Base-by-base conservation (phyloP, 2,329 filamentous ascomycete species). In the Cladosporium sp. region DNA sequence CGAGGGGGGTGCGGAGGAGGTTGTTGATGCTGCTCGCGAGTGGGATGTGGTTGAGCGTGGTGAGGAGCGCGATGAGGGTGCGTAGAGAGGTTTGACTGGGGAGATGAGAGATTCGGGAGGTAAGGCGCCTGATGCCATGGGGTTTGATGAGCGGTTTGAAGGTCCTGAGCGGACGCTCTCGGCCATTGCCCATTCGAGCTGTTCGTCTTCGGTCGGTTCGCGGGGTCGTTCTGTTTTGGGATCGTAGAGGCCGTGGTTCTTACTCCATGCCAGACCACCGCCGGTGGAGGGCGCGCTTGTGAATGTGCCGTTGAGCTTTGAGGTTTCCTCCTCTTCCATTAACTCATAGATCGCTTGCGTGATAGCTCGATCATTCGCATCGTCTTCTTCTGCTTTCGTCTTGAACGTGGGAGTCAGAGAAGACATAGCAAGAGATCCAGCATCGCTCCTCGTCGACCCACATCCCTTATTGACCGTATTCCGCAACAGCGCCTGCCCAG, bases 351-450 rank as follows among this genome's bases (percentile, higher is more conserved):
- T 74, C 0, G 90, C 90, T 61, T 91, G 83, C 47, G 89, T 83
- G 53, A 95, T 95, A 4, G 91, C 91, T 19, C 80, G 77, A 50
- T 95, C 88, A 59, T 95, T 94, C 3, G 89, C 91, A 58, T 90
- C 85, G 49, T 95, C 89, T 65, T 94, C 87, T 57, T 94, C 88
- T 0, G 88, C 89, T 61, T 87, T 80, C 0, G 90, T 96, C 53
- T 78, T 80, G 71, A 94, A 92, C 0, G 89, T 88, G 56, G 85
- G 85, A 50, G 75, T 75, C 5, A 81, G 82, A 32, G 84, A 85
- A 52, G 87, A 79, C 13, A 83, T 78, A 3, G 77, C 77, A 16
- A 91, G 80, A 61, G 84, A 79, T n/a, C 75, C 72, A 39, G 84
- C 83, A 54, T 82, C 79, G 40, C 80, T 78, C 30, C 79, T 83